Base-by-base conservation (phyloP, 306 rosid genomes). In the Vigna radiata region DNA sequence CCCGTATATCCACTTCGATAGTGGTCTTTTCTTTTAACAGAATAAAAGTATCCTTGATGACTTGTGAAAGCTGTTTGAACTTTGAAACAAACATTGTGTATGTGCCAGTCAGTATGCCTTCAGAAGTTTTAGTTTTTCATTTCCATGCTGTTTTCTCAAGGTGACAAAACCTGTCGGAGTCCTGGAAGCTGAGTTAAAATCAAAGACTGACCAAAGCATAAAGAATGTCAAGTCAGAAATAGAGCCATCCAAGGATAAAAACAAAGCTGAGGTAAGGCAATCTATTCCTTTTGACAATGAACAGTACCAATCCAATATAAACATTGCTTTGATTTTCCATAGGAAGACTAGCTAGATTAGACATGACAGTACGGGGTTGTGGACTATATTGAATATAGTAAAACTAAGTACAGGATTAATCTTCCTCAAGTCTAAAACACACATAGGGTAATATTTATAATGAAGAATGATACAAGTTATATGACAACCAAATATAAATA, bases 121-220 rank as follows among this genome's bases (percentile, higher is more conserved):
- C 48, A 21, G 46, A 61, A 36, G 33, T 55, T 15, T 12, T 9
- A 29, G 33, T 49, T 36, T 69, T 70, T 21, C 48, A n/a, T 63
- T 46, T 58, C 70, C 55, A 19, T 74, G 21, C 53, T 68, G 70
- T 54, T 48, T 68, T 70, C 80, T 87, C 63, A 85, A 84, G 90
- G 85, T 80, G 77, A 59, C 85, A 56, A 89, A 85, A 85, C 65
- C 74, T 77, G 55, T 69, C 31, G 84, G 66, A 47, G 81, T 73
- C 62, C 81, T 59, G 66, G 91, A 85, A 68, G 78, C 74, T 86
- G 92, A 82, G 79, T 83, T 81, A 70, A 86, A 87, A 85, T 80
- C 88, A 46, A 91, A 79, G 87, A 54, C 86, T 43, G 87, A 73
- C 23, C 90, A 89, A 86, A 84, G 83, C 75, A 44, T 77, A 70